Base-by-base conservation (phyloP, 495 filamentous ascomycete genomes). In the Xylaria grammica region DNA sequence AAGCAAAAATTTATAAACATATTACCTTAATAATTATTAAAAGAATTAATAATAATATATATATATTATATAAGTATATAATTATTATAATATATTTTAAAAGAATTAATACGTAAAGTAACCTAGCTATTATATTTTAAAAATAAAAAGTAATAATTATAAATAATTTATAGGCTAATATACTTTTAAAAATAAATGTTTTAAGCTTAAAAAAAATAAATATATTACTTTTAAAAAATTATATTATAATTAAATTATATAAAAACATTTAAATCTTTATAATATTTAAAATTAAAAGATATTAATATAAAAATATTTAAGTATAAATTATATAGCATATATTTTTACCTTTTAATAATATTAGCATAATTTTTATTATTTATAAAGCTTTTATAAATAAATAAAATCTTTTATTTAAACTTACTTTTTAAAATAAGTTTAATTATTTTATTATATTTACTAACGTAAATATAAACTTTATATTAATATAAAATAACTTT, bases 241-340 rank as follows among this genome's bases (percentile, higher is more conserved):
- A n/a, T n/a, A n/a, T n/a, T n/a, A n/a, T n/a, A n/a, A n/a, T n/a
- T n/a, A n/a, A n/a, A n/a, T 0, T 20, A 29, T 52, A 32, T 32
- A 52, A 52, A 29, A 52, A 52, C 15, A 52, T 52, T 32, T 7
- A 52, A 52, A 52, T 52, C 7, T 20, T 52, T 4, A 52, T 52
- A n/a, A 30, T 7, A 0, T 29, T 52, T 32, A 52, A 52, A 52
- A 0, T 30, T 6, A 1, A 52, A n/a, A 32, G 13, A 17, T 0
- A 32, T 22, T 17, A 52, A n/a, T 10, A 30, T 52, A 52, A 52
- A 52, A 52, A 52, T 27, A 20, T 52, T 30, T 52, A 52, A 17
- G 17, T 52, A 30, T 32, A 52, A 52, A 32, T 19, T 11, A 52
- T 32, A 32, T 17, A 52, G 29, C 15, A 29, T n/a, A n/a, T 52